These are phyloP conservation scores for Tolypocladium inflatum DNA, from an alignment of 2,329 filamentous ascomycete species.

Conservation along the genomic window DNA sequence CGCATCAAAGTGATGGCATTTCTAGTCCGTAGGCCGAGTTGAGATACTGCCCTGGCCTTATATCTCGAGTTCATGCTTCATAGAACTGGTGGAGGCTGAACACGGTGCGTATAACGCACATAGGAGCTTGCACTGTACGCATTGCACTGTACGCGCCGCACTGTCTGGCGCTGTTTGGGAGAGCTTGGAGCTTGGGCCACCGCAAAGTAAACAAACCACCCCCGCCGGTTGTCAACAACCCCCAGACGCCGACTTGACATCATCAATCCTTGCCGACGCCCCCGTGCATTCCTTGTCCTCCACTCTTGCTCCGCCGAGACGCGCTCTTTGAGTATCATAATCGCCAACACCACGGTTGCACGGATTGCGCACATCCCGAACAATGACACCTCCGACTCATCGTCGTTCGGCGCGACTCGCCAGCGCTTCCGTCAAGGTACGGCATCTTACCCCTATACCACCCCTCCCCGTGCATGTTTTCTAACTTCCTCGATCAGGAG, in stretches of 20 bases:
- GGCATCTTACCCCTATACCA: constrained; percentile 4
- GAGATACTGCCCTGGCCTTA: not conserved
- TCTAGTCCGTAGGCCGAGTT: not conserved
- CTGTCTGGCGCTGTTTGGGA: not conserved
- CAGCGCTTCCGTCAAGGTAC: constrained; percentile 25
- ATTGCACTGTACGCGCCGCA: not conserved
- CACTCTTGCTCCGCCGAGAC: constrained; percentile 11
- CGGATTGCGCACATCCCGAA: not conserved
- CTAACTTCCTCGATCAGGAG: constrained; percentile 10
- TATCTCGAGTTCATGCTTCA: not conserved
- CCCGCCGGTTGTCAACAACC: constrained; percentile 11
- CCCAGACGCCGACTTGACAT: constrained; percentile 7
- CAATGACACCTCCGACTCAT: constrained; percentile 25
- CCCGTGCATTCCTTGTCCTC: constrained; percentile 1
- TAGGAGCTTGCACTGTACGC: not conserved
- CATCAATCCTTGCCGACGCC: constrained; percentile 4
- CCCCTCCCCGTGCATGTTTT: not conserved
- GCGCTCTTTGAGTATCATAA: not conserved
- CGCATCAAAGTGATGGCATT: too few relatives aligned
- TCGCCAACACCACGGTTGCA: not conserved
- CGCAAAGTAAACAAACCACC: constrained; percentile 16
- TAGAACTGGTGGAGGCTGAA: not conserved
- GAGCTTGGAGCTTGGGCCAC: not conserved
- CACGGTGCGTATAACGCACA: not conserved
- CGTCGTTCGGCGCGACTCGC: constrained; percentile 36